Evolutionary conservation across 768 basidiomycete species (phyloP).

Genomic region (Lentinus tigrinus): DNA sequence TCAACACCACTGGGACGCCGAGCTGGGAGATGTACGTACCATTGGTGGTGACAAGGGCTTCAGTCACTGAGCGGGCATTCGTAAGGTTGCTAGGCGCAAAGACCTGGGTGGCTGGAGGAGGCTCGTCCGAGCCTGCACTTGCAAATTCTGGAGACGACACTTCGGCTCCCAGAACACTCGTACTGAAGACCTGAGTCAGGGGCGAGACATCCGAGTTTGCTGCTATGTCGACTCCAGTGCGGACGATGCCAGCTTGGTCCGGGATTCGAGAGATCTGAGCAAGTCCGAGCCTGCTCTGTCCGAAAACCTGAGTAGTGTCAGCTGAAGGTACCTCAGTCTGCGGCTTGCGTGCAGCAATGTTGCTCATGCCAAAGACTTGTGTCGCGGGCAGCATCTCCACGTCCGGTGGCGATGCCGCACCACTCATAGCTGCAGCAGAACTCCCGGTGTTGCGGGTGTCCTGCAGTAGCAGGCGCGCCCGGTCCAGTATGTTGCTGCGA

Average conservation of each 20-base stretch:
- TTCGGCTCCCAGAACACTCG: background rate
- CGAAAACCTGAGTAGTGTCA: conserved; percentile 30
- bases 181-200: conserved; percentile 1
- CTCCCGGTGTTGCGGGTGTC: background rate
- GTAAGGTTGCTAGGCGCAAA: conserved; percentile 25
- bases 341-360: conserved; percentile 19
- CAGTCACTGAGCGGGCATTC: background rate
- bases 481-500: conserved; percentile 40
- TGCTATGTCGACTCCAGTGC: conserved; percentile 4
- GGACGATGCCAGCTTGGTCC: background rate
- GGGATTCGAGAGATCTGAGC: conserved; percentile 1
- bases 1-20: background rate
- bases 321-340: conserved; percentile 29
- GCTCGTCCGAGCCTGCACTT: background rate
- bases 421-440: background rate
- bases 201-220: conserved; percentile 10
- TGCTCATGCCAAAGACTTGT: conserved; percentile 35
- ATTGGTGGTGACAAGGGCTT: background rate
- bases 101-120: conserved; percentile 22
- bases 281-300: conserved; percentile 16
- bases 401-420: background rate
- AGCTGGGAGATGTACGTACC: background rate
- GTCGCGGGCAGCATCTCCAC: conserved; percentile 19
- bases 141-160: no score
- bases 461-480: conserved; percentile 37